These are phyloP conservation scores for Meripilus lineatus DNA, from an alignment of 1,284 basidiomycete species.

Conservation along the genomic window DNA sequence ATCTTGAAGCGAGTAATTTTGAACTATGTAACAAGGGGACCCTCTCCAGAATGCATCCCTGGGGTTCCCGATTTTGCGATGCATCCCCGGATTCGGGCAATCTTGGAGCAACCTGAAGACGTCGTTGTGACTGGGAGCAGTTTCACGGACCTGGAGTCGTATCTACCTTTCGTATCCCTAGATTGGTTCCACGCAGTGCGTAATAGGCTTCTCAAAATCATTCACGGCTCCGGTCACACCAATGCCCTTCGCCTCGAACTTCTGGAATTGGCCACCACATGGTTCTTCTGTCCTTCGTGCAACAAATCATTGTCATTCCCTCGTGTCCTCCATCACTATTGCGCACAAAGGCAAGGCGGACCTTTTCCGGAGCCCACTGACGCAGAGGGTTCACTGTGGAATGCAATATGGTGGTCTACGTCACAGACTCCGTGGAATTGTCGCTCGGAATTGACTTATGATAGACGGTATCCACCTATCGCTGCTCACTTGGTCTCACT, in stretches of 20 bases:
- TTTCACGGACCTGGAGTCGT: neutral
- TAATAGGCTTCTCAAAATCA: neutral
- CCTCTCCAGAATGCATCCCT: neutral
- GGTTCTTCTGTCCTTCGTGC: neutral
- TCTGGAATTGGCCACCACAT: constrained; percentile 1
- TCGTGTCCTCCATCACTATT: neutral
- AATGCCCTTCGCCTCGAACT: neutral
- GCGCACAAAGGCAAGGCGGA: neutral
- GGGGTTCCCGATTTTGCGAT: neutral
- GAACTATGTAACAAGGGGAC: neutral
- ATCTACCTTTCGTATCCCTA: neutral
- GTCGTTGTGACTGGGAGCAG: neutral
- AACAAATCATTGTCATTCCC: neutral
- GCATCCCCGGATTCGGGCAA: neutral
- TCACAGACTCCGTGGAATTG: no score
- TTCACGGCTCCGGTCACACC: no score
- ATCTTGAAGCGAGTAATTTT: neutral
- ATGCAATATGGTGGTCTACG: no score
- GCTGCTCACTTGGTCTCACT: neutral
- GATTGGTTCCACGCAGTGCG: neutral
- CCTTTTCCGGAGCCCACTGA: neutral
- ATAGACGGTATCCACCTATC: no score
- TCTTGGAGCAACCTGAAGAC: neutral
- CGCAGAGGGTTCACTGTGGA: neutral
- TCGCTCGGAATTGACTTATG: no score